Percentiles rank a stretch among this genome's conserved stretches.
These are phyloP conservation scores for Pichia rugopelliculosa DNA, from an alignment of 805 yeast species.

Conservation along the genomic window DNA sequence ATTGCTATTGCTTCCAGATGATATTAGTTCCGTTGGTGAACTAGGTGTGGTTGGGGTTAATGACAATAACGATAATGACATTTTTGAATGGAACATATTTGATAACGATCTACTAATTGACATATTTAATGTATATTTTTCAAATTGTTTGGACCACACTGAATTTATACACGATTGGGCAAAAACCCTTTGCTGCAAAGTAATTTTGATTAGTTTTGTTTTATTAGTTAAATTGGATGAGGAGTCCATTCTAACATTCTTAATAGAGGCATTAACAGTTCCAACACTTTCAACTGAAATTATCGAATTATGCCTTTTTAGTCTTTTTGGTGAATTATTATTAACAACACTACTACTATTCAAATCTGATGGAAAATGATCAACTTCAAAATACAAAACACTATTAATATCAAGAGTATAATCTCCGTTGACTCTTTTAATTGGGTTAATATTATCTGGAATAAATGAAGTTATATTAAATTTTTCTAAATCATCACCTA, in stretches of 20 bases:
- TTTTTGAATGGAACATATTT: conserved; percentile 6
- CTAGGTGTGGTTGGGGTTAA: neutral
- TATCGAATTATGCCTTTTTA: neutral
- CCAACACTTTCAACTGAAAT: neutral
- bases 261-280: neutral
- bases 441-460: conserved; percentile 1
- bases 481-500: conserved; percentile 6
- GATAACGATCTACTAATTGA: conserved; percentile 10
- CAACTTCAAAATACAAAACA: conserved; percentile 3
- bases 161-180: conserved; percentile 11
- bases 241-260: neutral
- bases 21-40: neutral
- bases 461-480: conserved; percentile 6
- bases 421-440: neutral
- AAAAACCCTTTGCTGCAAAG: conserved; percentile 12
- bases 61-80: conserved; percentile 1
- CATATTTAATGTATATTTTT: conserved; percentile 4
- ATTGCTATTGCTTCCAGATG: neutral
- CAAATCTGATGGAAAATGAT: conserved; percentile 1
- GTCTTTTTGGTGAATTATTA: neutral
- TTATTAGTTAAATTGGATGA: neutral
- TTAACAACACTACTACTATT: neutral
- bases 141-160: conserved; percentile 12
- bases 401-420: neutral
- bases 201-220: conserved; percentile 3